A percentile compares a stretch with the other conserved stretches of the same genome.
Conservation (phyloP, 2,329 filamentous ascomycete species). For the Apiospora phragmitis region DNA sequence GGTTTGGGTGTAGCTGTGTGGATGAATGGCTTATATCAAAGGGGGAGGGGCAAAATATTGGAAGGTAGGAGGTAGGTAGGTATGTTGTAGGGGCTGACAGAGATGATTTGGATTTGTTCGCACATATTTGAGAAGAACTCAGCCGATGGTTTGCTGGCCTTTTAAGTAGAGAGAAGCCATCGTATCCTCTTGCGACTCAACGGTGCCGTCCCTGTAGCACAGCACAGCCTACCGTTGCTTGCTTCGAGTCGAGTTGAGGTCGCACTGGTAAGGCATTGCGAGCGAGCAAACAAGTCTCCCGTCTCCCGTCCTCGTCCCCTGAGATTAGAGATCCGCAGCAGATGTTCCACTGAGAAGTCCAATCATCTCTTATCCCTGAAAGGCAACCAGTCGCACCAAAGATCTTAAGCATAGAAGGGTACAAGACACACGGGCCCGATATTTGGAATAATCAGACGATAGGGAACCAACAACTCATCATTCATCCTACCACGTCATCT, state of each 20-base stretch:
- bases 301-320: not conserved
- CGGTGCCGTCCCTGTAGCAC: not conserved
- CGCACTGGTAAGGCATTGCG: conserved; percentile 3
- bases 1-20: no score
- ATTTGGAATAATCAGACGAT: not conserved
- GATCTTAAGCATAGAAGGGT: not conserved
- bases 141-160: not conserved
- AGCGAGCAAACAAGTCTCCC: not conserved
- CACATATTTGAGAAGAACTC: no score
- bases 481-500: not conserved
- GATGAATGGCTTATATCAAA: not conserved
- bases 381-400: not conserved
- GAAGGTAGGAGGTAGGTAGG: not conserved
- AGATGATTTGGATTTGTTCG: not conserved
- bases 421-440: not conserved
- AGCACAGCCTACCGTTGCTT: not conserved
- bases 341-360: not conserved
- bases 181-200: not conserved
- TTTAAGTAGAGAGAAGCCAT: not conserved
- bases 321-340: not conserved
- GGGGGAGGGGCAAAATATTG: no score
- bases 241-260: not conserved
- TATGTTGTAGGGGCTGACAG: not conserved
- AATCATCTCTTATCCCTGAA: not conserved
- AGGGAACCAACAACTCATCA: not conserved